Evolutionary conservation across 352 stramenopile species (phyloP), one percentile per base, ranked within the genome.

Genomic region (Phytophthora foliorum): DNA sequence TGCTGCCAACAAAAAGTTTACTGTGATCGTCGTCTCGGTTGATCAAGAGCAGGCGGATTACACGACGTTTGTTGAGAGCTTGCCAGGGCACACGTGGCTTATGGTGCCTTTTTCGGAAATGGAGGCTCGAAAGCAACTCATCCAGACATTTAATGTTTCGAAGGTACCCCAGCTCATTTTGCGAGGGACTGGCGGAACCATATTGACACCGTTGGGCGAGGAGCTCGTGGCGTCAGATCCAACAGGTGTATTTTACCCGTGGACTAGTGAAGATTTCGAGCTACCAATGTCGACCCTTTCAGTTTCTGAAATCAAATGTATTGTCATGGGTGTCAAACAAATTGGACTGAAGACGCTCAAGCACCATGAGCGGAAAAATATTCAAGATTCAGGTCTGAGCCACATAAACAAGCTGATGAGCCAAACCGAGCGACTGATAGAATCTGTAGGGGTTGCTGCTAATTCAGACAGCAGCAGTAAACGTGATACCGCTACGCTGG

Each of bases 71-170:
- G 71, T 84, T 16, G 77, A 77, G 4, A 82, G 81, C n/a, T 58
- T 95, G 24, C 87, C 87, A 4, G 57, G 42, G 0, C 60, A 84
- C 24, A 82, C 78, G 13, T 96, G 89, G 89, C 54, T 89, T 1
- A 69, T 94, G 48, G 85, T 95, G 4, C 86, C 89, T 5, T 92
- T 95, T 45, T 48, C 84, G 14, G 88, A 96, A 74, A 65, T 90
- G 22, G 74, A 92, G 25, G 76, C 81, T 17, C 74, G 89, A 9
- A 91, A 95, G 51, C 75, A 92, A 25, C 73, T 96, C 1, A 65
- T 93, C 1, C 59, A 94, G 57, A 80, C 67, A 9, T 95, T 96
- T 64, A 59, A 56, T 39, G 75, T 96, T 13, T 75, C 57, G 0
- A 76, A 78, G 17, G 71, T 91, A 16, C 89, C 89, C 2, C 78